phyloP scores from a whole-genome alignment of 1,284 basidiomycete genomes.

The Sanguinoderma infundibulare region DNA sequence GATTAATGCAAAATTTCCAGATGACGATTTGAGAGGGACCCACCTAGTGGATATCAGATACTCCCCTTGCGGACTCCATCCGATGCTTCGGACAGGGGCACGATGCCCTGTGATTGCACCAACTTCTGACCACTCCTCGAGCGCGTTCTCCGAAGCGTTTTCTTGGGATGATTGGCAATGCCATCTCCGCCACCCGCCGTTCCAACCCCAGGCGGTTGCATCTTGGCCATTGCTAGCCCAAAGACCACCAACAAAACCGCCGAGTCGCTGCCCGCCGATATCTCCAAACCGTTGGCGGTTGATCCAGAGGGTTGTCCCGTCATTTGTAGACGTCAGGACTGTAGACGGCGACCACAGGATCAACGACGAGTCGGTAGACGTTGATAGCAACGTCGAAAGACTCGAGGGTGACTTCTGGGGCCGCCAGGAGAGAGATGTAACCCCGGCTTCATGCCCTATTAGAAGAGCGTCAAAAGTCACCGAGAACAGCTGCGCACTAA shows the following conservation, averaged over 20 bases:
- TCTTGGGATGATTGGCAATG: constrained; percentile 34
- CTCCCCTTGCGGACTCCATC: constrained; percentile 85
- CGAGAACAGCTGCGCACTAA: constrained; percentile 65
- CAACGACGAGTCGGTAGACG: constrained; percentile 91
- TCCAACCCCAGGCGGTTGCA: constrained; percentile 89
- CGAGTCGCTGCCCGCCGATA: constrained; percentile 85
- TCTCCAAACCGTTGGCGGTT: constrained; percentile 91
- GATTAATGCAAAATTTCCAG: neutral
- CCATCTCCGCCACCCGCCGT: constrained; percentile 92
- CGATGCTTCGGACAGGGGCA: constrained; percentile 76
- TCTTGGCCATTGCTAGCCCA: constrained; percentile 70
- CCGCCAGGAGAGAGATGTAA: constrained; percentile 88
- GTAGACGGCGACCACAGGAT: constrained; percentile 89
- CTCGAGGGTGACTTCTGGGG: constrained; percentile 39
- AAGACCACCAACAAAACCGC: constrained; percentile 87
- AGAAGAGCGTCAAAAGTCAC: constrained; percentile 91
- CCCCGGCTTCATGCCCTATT: constrained; percentile 88
- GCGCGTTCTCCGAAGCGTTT: neutral
- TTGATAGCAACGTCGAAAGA: constrained; percentile 73
- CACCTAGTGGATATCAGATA: constrained; percentile 87
- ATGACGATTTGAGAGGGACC: constrained; percentile 26
- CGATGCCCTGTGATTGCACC: constrained; percentile 85
- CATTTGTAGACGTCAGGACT: constrained; percentile 43
- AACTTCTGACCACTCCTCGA: constrained; percentile 68
- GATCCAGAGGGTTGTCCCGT: constrained; percentile 78